These are phyloP conservation scores for Podila verticillata DNA, from an alignment of 192 early-diverging fungal species.

Conservation along the genomic window DNA sequence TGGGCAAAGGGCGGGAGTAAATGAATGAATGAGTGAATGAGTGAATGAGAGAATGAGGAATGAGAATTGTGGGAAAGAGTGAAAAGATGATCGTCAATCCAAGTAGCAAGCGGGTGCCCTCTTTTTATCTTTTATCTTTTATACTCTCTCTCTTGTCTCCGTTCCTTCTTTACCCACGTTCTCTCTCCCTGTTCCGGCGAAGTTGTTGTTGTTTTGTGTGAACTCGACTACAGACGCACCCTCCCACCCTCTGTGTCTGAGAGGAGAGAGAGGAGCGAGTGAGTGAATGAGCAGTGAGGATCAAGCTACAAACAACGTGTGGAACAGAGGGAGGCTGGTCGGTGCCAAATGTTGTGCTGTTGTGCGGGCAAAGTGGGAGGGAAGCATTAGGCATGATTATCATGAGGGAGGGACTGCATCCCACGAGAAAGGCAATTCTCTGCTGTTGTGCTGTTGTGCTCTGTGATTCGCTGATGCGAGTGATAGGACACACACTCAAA, in stretches of 20 bases:
- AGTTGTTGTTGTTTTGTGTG: no score
- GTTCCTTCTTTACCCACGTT: background rate
- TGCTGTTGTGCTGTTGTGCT: no score
- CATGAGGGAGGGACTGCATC: background rate
- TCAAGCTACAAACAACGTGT: background rate
- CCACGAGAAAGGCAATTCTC: background rate
- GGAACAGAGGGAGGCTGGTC: background rate
- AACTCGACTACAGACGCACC: no score
- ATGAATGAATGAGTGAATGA: constrained; percentile 11
- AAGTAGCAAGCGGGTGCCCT: background rate
- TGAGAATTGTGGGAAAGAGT: background rate
- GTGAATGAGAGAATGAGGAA: background rate
- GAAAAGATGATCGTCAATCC: background rate
- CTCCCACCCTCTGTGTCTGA: background rate
- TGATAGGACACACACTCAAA: background rate
- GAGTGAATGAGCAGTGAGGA: no score
- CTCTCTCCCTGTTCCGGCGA: constrained; percentile 5
- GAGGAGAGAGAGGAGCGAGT: background rate
- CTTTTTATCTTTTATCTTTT: background rate
- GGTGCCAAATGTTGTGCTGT: background rate
- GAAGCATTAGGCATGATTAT: background rate
- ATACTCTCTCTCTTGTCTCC: background rate
- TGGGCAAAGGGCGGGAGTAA: background rate
- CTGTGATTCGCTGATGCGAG: background rate
- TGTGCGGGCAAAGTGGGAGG: background rate